Evolutionary conservation across 1,284 basidiomycete genomes (phyloP), one percentile per base, ranked within the genome.

Genomic region (Lentinula novae-zelandiae): DNA sequence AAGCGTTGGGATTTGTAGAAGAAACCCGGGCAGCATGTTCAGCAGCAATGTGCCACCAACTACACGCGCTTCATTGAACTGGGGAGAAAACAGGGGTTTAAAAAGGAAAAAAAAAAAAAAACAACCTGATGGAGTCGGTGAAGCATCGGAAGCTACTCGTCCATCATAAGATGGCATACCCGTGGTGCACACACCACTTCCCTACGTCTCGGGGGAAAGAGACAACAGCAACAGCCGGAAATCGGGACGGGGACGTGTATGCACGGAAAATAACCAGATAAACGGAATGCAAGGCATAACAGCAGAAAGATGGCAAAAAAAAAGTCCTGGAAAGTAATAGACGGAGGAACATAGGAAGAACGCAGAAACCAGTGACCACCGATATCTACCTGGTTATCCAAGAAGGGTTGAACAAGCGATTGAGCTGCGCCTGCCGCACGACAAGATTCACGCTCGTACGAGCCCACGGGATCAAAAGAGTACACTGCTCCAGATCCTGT

Each of bases 391-490:
- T 96, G 95, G 75, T 96, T 97, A 76, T 98, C 95, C 70, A 98
- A 79, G 85, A 97, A 96, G 3, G 95, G 95, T 72, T 98, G 95
- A 13, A 98, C 86, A 42, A 98, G 83, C 53, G 87, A 84, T 72
- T 93, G 90, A 27, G 95, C 95, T 9, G 95, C 92, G 62, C 95
- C 95, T 53, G 95, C 94, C 40, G 94, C 94, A 66, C 95, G 89
- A 77, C 95, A 97, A 48, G 92, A 86, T 77, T 96, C 93, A 64
- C 95, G 90, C 75, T 97, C 95, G 75, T 97, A 98, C 57, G 91
- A 94, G 49, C 95, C 95, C 38, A 97, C 93, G 39, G 95, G 95
- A 76, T 98, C 95, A 74, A 96, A 98, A 27, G 94, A 96, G 80
- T 98, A 98, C 17, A 98, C 95, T 3, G 95, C 93, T 40, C 95